Evolutionary conservation across 148 eudicot genomes (phyloP).

Genomic region (Camellia lanceoleosa): DNA sequence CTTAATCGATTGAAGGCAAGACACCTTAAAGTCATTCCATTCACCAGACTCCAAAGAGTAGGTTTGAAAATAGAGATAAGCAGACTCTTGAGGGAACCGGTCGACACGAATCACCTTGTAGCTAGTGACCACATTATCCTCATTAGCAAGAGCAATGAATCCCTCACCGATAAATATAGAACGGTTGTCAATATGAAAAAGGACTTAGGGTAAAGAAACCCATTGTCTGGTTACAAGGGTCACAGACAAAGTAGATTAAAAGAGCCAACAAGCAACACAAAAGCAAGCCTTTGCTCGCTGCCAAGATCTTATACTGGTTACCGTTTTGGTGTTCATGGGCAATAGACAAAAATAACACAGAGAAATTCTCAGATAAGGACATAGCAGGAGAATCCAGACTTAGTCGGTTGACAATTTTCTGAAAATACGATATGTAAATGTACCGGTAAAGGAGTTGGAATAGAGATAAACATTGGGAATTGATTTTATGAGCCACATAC

Average conservation of each 20-base stretch:
- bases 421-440: slow-evolving; percentile 5
- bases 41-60: slow-evolving; percentile 14
- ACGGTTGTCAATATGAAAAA: neutral
- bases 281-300: slow-evolving; percentile 22
- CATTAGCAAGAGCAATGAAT: slow-evolving; percentile 3
- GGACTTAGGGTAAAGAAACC: slow-evolving; percentile 17
- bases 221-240: slow-evolving; percentile 21
- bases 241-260: slow-evolving; percentile 13
- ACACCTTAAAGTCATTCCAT: neutral
- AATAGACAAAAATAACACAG: slow-evolving; percentile 8
- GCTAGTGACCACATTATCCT: slow-evolving; percentile 11
- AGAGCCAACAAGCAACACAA: slow-evolving; percentile 14
- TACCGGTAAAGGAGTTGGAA: slow-evolving; percentile 15
- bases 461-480: neutral
- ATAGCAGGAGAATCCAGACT: neutral
- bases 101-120: slow-evolving; percentile 18
- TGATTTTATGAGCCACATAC: neutral
- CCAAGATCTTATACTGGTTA: slow-evolving; percentile 19
- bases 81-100: neutral
- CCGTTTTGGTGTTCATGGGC: slow-evolving; percentile 16
- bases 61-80: slow-evolving; percentile 5
- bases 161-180: slow-evolving; percentile 4
- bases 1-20: neutral
- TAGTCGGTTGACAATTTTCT: neutral
- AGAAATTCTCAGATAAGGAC: neutral